Evolutionary conservation across 2,329 filamentous ascomycete genomes (phyloP).

Genomic region (Penicillium nordicum): DNA sequence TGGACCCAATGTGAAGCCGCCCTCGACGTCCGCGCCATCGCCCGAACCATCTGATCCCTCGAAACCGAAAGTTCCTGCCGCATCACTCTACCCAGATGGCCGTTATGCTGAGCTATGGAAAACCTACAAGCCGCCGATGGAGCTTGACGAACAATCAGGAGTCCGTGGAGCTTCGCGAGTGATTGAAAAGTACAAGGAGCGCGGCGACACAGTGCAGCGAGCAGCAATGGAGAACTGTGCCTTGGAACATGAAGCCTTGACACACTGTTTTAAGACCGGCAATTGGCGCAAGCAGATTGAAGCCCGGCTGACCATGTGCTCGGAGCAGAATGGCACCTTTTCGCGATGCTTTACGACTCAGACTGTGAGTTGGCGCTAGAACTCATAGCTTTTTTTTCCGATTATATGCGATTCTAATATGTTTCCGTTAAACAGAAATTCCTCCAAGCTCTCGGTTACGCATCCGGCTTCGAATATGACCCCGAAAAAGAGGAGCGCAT

Average conservation of each 20-base stretch:
- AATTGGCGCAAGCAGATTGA: constrained; percentile 57
- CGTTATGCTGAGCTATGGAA: constrained; percentile 89
- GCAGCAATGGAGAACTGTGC: constrained; percentile 93
- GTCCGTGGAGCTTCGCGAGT: constrained; percentile 79
- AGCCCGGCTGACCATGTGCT: constrained; percentile 69
- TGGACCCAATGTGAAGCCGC: constrained; percentile 28
- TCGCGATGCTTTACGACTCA: constrained; percentile 89
- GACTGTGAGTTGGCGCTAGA: constrained; percentile 53
- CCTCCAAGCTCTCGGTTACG: constrained; percentile 83
- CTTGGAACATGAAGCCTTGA: constrained; percentile 77
- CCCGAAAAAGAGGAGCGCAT: constrained; percentile 76
- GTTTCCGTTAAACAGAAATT: constrained; percentile 61
- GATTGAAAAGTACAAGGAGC: constrained; percentile 77
- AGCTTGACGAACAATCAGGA: constrained; percentile 64
- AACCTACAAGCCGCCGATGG: constrained; percentile 70
- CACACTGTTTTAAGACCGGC: constrained; percentile 75
- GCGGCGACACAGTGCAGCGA: constrained; percentile 70
- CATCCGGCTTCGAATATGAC: constrained; percentile 63
- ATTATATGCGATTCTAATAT: neutral
- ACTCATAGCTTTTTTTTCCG: neutral
- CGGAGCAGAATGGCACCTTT: constrained; percentile 70
- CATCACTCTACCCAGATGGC: constrained; percentile 65
- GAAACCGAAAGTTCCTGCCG: constrained; percentile 38
- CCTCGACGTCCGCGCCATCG: constrained; percentile 20
- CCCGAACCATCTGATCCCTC: constrained; percentile 26